Evolutionary conservation across 2,329 filamentous ascomycete genomes (phyloP), one percentile per base, ranked within the genome.

Genomic region (Cadophora sp.): DNA sequence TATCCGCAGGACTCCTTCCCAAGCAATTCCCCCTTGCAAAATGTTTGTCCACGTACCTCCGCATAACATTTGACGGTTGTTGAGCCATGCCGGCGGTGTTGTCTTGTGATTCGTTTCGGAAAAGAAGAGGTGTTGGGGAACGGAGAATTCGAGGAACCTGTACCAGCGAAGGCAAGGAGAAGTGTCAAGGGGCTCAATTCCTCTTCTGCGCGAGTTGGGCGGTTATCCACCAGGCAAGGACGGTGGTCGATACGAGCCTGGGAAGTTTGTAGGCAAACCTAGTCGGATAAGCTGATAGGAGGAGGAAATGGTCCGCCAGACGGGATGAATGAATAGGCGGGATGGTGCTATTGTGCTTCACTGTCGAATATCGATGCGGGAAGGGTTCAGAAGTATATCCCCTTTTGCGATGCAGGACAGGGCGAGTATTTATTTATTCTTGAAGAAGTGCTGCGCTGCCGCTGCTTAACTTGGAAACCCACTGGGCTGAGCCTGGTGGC

Each of bases 1-100:
- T 26, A 37, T 43, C 29, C 26, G 7, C 22, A 58, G 14, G 26
- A 37, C 7, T n/a, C n/a, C n/a, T 53, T 34, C 16, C 46, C 29
- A 37, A 34, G 43, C 2, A 19, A 24, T 37, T 24, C 4, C 3
- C n/a, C 50, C 34, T 19, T 64, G 8, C 34, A 29, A 27, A 55
- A 62, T 37, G 26, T 26, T 40, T 60, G 31, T 63, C 58, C 56
- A 76, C 77, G 66, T 74, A 78, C 81, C 81, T 82, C 76, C 81
- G 80, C 77, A 83, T 82, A 68, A 82, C 81, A 79, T 82, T 82
- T 79, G 79, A 40, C 43, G 58, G 72, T 71, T 74, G 75, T 74
- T 78, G 76, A 59, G 77, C 73, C 77, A 79, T 79, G 60, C 26
- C 68, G 60, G 68, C 40, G 64, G 68, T 66, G 19, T 66, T 62